Base-by-base conservation (phyloP, 352 stramenopile species). In the Stephanocyclus meneghinianus region DNA sequence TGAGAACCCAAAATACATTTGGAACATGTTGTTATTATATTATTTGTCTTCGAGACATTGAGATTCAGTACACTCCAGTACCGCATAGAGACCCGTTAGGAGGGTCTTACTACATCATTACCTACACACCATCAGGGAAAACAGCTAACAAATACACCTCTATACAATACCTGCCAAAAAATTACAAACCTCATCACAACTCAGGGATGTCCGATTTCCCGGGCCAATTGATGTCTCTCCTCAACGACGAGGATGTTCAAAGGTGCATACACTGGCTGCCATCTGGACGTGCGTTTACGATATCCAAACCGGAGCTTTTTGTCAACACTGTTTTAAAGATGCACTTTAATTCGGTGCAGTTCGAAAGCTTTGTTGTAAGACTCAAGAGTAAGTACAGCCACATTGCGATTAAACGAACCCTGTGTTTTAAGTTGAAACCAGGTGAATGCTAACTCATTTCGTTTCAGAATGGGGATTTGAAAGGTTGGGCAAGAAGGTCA, bases 321-420 rank as follows among this genome's bases (percentile, higher is more conserved):
- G 48, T 29, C 11, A n/a, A 56, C 16, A 56, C 26, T 56, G 48
- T 56, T 21, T 56, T 56, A n/a, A 56, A 56, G n/a, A n/a, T n/a
- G 8, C 48, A 56, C 26, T 56, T 56, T 26, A 26, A 26, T 26
- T 26, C 21, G 21, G 21, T 26, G 21, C 21, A 26, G 21, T 26
- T 26, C 21, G 21, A 26, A 26, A 26, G 21, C 21, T 26, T 26
- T 26, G 21, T 26, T 26, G 21, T 26, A 26, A 26, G 5, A 56
- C 16, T 21, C 26, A 11, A 6, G 26, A 56, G 48, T 56, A 21
- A 56, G 48, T 56, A n/a, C 16, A n/a, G 1, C 26, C 26, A 26
- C 26, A 56, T 9, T 56, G 48, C 9, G 16, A 29, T 0, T 26
- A 9, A n/a, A 26, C 26, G 9, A 21, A 56, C 5, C n/a, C 26